These are phyloP conservation scores for Lactarius trivialis DNA, from an alignment of 768 basidiomycete genomes.

Conservation along the genomic window DNA sequence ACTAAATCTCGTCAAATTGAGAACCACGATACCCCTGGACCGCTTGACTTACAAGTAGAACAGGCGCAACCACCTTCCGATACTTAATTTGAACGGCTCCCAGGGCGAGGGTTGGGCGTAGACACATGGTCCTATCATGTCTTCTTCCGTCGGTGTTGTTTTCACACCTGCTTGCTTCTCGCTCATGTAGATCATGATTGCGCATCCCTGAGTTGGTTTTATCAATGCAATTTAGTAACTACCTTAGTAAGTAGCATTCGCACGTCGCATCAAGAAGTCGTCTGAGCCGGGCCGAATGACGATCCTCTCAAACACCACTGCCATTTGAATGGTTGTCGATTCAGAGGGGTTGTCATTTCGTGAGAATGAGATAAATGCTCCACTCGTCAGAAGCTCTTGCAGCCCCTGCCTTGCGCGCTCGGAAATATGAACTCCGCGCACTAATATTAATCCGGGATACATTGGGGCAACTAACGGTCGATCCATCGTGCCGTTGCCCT, in stretches of 20 bases:
- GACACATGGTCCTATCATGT: background rate
- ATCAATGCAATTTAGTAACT: background rate
- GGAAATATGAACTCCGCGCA: background rate
- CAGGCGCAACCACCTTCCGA: background rate
- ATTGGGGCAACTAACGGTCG: background rate
- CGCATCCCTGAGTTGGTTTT: background rate
- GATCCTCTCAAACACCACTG: background rate
- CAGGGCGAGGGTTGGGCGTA: background rate
- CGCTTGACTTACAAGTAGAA: conserved; percentile 27
- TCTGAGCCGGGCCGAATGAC: background rate
- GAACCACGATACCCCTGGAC: conserved; percentile 49
- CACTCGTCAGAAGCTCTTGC: too few species aligned
- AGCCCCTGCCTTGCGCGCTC: too few species aligned
- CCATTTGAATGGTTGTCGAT: background rate
- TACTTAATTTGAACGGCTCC: background rate
- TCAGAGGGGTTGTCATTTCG: background rate
- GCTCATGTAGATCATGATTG: background rate
- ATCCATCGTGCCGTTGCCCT: background rate
- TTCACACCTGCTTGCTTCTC: background rate
- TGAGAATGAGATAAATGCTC: background rate
- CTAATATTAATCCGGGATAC: too few species aligned
- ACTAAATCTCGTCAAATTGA: conserved; percentile 53
- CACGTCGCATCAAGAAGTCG: background rate
- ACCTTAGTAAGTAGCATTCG: background rate
- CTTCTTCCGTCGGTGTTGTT: background rate